Conservation (phyloP, 176 grass and related monocot species). For the Triticum urartu region DNA sequence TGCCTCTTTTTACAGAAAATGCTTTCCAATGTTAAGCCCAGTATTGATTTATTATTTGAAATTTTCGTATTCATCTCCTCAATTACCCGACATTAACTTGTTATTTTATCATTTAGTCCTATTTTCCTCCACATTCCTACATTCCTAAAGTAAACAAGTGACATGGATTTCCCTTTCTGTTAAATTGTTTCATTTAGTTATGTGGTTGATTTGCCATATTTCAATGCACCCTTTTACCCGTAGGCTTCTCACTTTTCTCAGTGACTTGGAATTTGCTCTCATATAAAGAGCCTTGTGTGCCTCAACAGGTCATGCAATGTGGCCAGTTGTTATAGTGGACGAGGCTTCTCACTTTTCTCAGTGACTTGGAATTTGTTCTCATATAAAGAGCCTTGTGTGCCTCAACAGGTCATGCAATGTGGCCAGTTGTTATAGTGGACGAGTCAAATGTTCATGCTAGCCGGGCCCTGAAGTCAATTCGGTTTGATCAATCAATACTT, state of each 20-base stretch:
- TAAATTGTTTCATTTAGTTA: background rate
- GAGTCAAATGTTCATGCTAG: slow-evolving; percentile 66
- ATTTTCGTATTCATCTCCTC: too few relatives aligned
- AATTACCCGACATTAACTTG: too few relatives aligned
- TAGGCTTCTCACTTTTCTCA: background rate
- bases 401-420: slow-evolving; percentile 95
- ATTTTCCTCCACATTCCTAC: too few relatives aligned
- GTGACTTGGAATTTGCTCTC: slow-evolving; percentile 11
- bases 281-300: slow-evolving; percentile 24
- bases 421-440: slow-evolving; percentile 87
- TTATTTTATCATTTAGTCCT: too few relatives aligned
- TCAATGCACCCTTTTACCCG: background rate
- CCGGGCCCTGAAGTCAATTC: slow-evolving; percentile 58
- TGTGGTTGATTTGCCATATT: background rate
- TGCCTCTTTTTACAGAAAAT: too few relatives aligned
- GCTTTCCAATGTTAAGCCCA: too few relatives aligned
- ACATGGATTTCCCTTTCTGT: background rate
- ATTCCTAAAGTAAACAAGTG: background rate
- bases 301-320: slow-evolving; percentile 95
- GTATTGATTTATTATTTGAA: too few relatives aligned
- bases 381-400: slow-evolving; percentile 24
- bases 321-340: slow-evolving; percentile 91
- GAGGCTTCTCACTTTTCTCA: background rate
- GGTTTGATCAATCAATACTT: slow-evolving; percentile 62
- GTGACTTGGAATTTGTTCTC: slow-evolving; percentile 12